These are phyloP conservation scores for Venturia effusa DNA, from an alignment of 2,329 filamentous ascomycete genomes.

Conservation along the genomic window DNA sequence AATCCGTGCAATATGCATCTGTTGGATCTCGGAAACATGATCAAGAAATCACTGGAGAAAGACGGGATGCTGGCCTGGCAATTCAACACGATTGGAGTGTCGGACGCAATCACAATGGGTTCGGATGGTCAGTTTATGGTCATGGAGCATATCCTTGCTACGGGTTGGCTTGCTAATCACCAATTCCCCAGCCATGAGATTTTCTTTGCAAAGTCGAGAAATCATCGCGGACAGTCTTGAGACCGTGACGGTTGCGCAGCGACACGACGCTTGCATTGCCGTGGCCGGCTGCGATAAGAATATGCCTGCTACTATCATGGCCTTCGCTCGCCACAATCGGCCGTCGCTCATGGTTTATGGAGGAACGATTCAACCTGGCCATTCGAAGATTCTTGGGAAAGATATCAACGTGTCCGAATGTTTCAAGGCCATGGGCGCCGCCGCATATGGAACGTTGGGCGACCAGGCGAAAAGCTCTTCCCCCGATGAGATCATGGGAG, in stretches of 20 bases:
- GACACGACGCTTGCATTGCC: constrained; percentile 85
- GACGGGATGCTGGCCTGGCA: constrained; percentile 90
- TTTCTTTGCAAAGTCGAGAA: constrained; percentile 80
- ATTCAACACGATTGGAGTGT: constrained; percentile 83
- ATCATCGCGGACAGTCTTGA: constrained; percentile 93
- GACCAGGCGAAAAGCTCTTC: constrained; percentile 57
- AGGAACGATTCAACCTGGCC: constrained; percentile 81
- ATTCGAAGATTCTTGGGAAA: constrained; percentile 62
- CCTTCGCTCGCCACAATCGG: constrained; percentile 79
- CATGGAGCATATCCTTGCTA: no score
- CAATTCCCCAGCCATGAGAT: constrained; percentile 82
- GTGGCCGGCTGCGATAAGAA: constrained; percentile 97
- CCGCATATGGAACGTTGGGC: constrained; percentile 65
- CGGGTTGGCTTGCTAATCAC: not conserved
- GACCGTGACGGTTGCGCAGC: constrained; percentile 82
- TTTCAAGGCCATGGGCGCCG: constrained; percentile 79
- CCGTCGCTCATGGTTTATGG: constrained; percentile 95
- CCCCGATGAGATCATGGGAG: constrained; percentile 69
- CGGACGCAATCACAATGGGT: constrained; percentile 92
- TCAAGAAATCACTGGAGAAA: constrained; percentile 70
- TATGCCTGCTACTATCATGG: constrained; percentile 90
- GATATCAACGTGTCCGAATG: constrained; percentile 81
- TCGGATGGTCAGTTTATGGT: constrained; percentile 67
- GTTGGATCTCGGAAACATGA: constrained; percentile 74
- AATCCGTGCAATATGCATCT: constrained; percentile 82